A percentile compares a stretch with the other conserved stretches of the same genome.
Evolutionary conservation across 1,139 yeast species (phyloP).

Genomic region (Sporopachydermia cereana): DNA sequence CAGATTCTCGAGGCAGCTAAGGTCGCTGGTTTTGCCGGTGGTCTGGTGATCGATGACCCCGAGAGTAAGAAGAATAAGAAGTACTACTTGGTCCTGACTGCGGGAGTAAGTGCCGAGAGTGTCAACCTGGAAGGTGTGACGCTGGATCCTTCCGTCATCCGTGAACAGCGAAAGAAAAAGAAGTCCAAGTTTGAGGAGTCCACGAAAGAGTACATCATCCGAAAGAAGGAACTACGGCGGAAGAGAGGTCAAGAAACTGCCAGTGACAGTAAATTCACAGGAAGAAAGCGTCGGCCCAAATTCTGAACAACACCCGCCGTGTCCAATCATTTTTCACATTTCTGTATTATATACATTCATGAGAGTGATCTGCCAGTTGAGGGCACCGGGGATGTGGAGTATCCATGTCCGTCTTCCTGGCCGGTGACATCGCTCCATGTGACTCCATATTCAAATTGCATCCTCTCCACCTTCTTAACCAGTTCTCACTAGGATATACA

Average conservation of each 20-base stretch:
- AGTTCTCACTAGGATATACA: too few species aligned
- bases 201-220: conserved; percentile 65
- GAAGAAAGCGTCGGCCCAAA: conserved; percentile 80
- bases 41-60: conserved; percentile 86
- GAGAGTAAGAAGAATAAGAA: conserved; percentile 87
- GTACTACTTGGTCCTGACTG: conserved; percentile 79
- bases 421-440: too few species aligned
- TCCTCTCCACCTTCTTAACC: too few species aligned
- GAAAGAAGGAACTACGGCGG: conserved; percentile 91
- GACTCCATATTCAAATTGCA: too few species aligned
- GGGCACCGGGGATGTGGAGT: too few species aligned
- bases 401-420: too few species aligned
- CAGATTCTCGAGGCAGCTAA: conserved; percentile 76
- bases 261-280: conserved; percentile 83
- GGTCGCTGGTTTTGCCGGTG: conserved; percentile 94
- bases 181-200: conserved; percentile 53
- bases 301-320: too few species aligned
- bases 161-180: conserved; percentile 35
- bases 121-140: conserved; percentile 71
- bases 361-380: too few species aligned
- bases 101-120: conserved; percentile 55
- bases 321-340: too few species aligned
- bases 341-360: too few species aligned
- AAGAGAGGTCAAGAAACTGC: conserved; percentile 88
- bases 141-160: conserved; percentile 51